Evolutionary conservation across 1,284 basidiomycete genomes (phyloP), one percentile per base, ranked within the genome.

Genomic region (Ustilago hordei): DNA sequence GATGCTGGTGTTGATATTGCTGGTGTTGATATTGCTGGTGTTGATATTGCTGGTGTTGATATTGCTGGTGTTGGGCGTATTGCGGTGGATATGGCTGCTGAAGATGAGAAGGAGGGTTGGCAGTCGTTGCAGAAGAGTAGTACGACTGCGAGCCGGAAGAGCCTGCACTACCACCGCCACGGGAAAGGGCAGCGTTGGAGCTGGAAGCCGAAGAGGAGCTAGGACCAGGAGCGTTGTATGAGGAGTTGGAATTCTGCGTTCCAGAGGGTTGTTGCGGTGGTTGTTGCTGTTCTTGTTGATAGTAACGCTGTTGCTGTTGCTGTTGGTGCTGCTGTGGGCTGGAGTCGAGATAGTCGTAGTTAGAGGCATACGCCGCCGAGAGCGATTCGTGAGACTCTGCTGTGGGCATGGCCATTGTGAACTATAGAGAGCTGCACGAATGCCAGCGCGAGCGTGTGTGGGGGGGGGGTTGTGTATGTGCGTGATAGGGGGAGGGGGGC

Each of bases 61-160:
- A 47, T 15, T 60, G 62, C 5, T 62, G 57, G 43, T 64, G 56
- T 19, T 72, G 58, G 11, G 45, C 54, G 41, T 70, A 60, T 19
- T 66, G 75, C 17, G 64, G 64, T 23, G 48, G 55, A 57, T 61
- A 61, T 5, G 53, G 63, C 1, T 59, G 60, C 9, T 67, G 56
- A 13, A 66, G 65, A 6, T 55, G 55, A 43, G 28, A 48, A 9
- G 32, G 23, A 12, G 39, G 66, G 35, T 52, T 55, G 32, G 41
- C 32, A 55, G 66, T 36, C 28, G 62, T 64, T 4, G 67, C 55
- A 5, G 69, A 65, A 6, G 67, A 72, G 45, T 74, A 74, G 64
- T 70, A 78, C 4, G 68, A 70, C 34, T 74, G 70, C 1, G 70
- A 70, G 32, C 75, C 75, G 19, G 75, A 74, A 6, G 75, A 78